A percentile compares a stretch with the other conserved stretches of the same genome.
phyloP scores from a whole-genome alignment of 441 rosid genomes.

The Pelargonium hybrid region DNA sequence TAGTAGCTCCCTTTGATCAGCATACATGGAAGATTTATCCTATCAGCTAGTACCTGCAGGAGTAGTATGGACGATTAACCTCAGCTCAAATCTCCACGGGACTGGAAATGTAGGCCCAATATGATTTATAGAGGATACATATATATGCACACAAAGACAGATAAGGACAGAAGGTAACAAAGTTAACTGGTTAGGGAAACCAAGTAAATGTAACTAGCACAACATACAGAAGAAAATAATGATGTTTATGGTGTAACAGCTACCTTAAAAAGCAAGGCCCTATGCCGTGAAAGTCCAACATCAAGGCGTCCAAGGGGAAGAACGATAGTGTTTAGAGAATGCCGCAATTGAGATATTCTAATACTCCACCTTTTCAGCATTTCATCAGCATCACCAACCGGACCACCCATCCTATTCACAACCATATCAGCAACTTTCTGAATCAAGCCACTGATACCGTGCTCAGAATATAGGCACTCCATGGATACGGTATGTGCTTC shows the following conservation, averaged over 20 bases:
- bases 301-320: conserved; percentile 83
- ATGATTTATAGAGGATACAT: background rate
- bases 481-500: conserved; percentile 35
- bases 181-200: too few species aligned
- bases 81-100: conserved; percentile 8
- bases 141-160: background rate
- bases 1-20: conserved; percentile 93
- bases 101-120: background rate
- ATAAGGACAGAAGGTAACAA: too few species aligned
- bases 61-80: conserved; percentile 20
- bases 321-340: conserved; percentile 48
- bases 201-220: too few species aligned
- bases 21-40: conserved; percentile 77
- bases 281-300: conserved; percentile 89
- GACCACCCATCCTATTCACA: conserved; percentile 88
- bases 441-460: conserved; percentile 47
- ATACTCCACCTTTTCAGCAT: conserved; percentile 62
- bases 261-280: conserved; percentile 95
- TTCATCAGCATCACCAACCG: conserved; percentile 76
- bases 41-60: conserved; percentile 84
- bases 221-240: background rate
- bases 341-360: conserved; percentile 51
- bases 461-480: conserved; percentile 35
- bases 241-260: background rate
- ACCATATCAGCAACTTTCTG: conserved; percentile 83